Evolutionary conservation across 176 grass and related monocot genomes (phyloP).

Genomic region (Musa beccarii): DNA sequence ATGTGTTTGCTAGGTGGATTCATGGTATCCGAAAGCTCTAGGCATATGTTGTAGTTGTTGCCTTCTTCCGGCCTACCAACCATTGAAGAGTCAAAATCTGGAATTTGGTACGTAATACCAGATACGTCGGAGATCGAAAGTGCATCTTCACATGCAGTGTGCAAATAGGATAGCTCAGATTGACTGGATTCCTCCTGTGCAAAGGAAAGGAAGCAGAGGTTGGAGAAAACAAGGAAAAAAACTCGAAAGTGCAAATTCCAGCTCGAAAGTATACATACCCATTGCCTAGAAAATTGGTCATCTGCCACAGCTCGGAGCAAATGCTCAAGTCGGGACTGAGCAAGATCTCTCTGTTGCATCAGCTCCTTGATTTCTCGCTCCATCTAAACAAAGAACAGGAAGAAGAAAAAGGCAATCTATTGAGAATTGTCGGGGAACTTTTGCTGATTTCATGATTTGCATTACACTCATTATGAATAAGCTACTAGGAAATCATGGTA

Average conservation of each 20-base stretch:
- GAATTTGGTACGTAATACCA: conserved; percentile 40
- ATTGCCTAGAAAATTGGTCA: conserved; percentile 32
- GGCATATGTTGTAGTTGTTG: conserved; percentile 17
- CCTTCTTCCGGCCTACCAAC: conserved; percentile 35
- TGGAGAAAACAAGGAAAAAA: neutral
- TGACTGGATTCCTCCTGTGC: conserved; percentile 42
- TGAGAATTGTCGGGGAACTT: neutral
- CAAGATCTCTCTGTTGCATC: conserved; percentile 56
- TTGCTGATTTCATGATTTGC: neutral
- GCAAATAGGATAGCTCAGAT: conserved; percentile 40
- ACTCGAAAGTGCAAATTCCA: neutral
- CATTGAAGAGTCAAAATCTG: conserved; percentile 14
- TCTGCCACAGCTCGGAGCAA: conserved; percentile 42
- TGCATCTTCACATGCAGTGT: conserved; percentile 42
- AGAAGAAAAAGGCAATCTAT: neutral
- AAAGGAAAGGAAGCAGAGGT: conserved; percentile 1
- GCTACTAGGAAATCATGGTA: neutral
- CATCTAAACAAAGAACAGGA: conserved; percentile 34
- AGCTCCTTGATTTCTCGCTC: conserved; percentile 70
- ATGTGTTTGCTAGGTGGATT: conserved; percentile 4
- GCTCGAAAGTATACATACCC: conserved; percentile 36
- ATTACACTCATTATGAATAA: neutral
- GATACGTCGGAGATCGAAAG: conserved; percentile 52
- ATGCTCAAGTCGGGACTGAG: conserved; percentile 62
- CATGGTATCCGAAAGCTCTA: neutral